These are phyloP conservation scores for Boletus eberwhitei DNA, from an alignment of 768 basidiomycete genomes.

Conservation along the genomic window DNA sequence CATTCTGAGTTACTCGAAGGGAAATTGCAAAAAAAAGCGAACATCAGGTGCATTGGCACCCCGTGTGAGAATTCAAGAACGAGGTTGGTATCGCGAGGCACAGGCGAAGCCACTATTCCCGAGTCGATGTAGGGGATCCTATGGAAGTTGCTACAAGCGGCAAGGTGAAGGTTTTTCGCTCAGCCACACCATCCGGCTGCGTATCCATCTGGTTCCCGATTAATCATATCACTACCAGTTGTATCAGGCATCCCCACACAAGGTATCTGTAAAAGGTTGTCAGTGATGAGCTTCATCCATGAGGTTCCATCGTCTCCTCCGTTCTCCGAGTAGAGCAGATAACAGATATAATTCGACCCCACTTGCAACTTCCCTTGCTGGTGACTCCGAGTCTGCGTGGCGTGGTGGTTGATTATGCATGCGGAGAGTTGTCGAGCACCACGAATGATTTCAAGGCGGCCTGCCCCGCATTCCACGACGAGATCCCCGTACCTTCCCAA, in stretches of 20 bases:
- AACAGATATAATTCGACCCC: constrained; percentile 1
- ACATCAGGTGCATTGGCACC: too few species aligned
- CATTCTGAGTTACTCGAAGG: too few species aligned
- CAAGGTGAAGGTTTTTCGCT: not conserved
- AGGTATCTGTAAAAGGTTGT: constrained; percentile 3
- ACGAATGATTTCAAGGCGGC: not conserved
- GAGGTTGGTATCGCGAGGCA: too few species aligned
- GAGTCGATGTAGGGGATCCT: not conserved
- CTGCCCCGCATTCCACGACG: constrained; percentile 4
- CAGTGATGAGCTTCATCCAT: constrained; percentile 3
- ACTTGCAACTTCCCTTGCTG: not conserved
- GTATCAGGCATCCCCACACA: not conserved
- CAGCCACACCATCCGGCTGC: too few species aligned
- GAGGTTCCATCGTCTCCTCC: not conserved
- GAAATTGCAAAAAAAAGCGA: too few species aligned
- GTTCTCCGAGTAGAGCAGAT: not conserved
- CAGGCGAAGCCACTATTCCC: not conserved
- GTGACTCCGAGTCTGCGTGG: not conserved
- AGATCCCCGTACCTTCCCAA: not conserved
- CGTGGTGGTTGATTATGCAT: constrained; percentile 9
- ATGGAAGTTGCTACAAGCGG: not conserved
- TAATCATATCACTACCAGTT: too few species aligned
- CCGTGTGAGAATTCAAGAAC: too few species aligned
- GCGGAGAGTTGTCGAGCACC: not conserved
- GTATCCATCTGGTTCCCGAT: too few species aligned